Conservation (phyloP, 805 yeast species). For the Candida taoyuanica region DNA sequence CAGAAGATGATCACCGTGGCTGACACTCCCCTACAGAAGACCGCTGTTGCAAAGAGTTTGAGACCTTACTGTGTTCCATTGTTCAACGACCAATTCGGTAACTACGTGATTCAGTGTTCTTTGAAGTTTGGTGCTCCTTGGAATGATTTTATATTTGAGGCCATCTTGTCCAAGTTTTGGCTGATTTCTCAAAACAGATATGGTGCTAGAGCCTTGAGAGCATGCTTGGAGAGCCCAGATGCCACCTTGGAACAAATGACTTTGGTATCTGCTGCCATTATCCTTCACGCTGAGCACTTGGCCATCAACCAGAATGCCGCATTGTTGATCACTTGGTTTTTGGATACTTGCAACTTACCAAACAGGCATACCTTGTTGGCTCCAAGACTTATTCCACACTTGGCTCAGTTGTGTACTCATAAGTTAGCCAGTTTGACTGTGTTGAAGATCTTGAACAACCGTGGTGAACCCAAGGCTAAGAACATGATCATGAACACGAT, state of each 20-base stretch:
- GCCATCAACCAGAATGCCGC: constrained; percentile 86
- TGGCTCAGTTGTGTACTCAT: constrained; percentile 65
- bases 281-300: constrained; percentile 71
- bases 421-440: constrained; percentile 82
- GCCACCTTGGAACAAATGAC: constrained; percentile 64
- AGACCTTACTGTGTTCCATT: constrained; percentile 79
- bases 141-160: constrained; percentile 85
- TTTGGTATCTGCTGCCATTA: constrained; percentile 71
- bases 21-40: constrained; percentile 55
- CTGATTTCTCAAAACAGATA: constrained; percentile 83
- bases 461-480: constrained; percentile 61
- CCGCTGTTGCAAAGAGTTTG: constrained; percentile 62
- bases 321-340: constrained; percentile 85
- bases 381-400: constrained; percentile 53
- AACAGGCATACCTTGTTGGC: constrained; percentile 65
- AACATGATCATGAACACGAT: constrained; percentile 57
- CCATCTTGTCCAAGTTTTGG: constrained; percentile 71
- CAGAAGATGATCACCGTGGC: constrained; percentile 87
- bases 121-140: constrained; percentile 84
- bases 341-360: constrained; percentile 74
- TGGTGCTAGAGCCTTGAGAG: constrained; percentile 93
- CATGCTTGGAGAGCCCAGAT: constrained; percentile 79
- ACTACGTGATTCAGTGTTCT: constrained; percentile 93
- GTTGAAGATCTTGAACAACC: constrained; percentile 67
- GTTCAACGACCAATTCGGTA: constrained; percentile 94